Conservation (phyloP, 768 basidiomycete species). For the Crepidotus variabilis region DNA sequence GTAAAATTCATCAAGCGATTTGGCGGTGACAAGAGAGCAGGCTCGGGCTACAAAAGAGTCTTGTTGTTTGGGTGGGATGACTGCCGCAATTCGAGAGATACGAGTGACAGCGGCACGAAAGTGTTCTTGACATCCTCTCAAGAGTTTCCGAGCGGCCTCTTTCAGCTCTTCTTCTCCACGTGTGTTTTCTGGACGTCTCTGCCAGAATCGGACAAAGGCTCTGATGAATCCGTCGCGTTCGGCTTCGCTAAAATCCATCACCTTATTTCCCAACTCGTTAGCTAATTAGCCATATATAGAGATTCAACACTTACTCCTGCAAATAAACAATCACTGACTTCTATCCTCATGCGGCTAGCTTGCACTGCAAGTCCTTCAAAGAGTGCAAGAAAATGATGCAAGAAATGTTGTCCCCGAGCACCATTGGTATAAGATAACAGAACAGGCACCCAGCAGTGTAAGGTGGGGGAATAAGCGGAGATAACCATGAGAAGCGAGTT, state of each 20-base stretch:
- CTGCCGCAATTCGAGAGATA: too few relatives aligned
- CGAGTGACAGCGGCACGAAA: too few relatives aligned
- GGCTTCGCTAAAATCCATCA: slow-evolving; percentile 24
- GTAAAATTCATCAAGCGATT: too few relatives aligned
- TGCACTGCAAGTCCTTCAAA: slow-evolving; percentile 15
- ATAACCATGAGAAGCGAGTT: slow-evolving; percentile 19
- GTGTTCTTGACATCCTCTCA: too few relatives aligned
- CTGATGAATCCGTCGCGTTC: slow-evolving; percentile 18
- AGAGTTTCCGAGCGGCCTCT: too few relatives aligned
- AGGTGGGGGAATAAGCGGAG: slow-evolving; percentile 12
- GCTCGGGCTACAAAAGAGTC: too few relatives aligned
- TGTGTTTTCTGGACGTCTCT: neutral
- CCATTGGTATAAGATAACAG: slow-evolving; percentile 23
- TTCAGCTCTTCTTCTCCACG: neutral
- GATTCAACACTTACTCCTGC: neutral
- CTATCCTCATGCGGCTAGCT: neutral
- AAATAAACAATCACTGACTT: slow-evolving; percentile 4
- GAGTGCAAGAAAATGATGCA: slow-evolving; percentile 16
- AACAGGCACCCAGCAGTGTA: slow-evolving; percentile 21
- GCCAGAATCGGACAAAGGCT: slow-evolving; percentile 14
- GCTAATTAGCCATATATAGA: too few relatives aligned
- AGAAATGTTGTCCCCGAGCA: slow-evolving; percentile 16
- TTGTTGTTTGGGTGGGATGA: too few relatives aligned
- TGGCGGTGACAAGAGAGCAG: too few relatives aligned
- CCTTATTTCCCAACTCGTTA: neutral